A percentile compares a stretch with the other conserved stretches of the same genome.
Evolutionary conservation across 306 rosid species (phyloP).

Genomic region (Fragaria vesca): DNA sequence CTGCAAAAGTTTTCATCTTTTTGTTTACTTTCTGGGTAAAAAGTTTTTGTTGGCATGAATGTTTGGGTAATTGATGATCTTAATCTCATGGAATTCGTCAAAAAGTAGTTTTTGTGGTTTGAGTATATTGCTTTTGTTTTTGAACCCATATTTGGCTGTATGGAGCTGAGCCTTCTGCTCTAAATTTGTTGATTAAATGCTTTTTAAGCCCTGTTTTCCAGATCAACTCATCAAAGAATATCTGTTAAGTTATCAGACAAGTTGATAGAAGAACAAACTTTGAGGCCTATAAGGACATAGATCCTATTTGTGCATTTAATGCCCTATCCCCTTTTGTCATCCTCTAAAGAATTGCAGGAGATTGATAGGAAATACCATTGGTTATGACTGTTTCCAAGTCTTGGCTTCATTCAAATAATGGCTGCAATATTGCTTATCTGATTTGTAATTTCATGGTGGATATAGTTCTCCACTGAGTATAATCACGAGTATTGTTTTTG

Average conservation of each 20-base stretch:
- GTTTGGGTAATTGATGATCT: conserved; percentile 18
- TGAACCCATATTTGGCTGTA: not conserved
- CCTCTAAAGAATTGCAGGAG: not conserved
- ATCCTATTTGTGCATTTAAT: not conserved
- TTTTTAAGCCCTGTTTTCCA: not conserved
- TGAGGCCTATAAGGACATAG: not conserved
- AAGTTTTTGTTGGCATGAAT: conserved; percentile 28
- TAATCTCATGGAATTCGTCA: conserved; percentile 5
- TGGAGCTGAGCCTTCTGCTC: not conserved
- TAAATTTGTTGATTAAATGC: not conserved
- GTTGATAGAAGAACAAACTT: not conserved
- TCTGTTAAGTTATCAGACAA: not conserved
- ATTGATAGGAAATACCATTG: not conserved
- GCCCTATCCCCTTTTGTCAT: not conserved
- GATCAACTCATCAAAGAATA: not conserved
- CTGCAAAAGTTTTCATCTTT: not conserved
- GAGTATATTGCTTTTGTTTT: not conserved
- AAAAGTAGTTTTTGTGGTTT: conserved; percentile 12
- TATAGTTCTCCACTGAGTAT: not conserved
- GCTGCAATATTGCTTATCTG: not conserved
- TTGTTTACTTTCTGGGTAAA: not conserved
- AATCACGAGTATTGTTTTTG: not conserved
- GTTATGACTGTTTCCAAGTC: not conserved
- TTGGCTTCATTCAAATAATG: not conserved
- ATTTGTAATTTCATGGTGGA: not conserved